Evolutionary conservation across 2,329 filamentous ascomycete species (phyloP).

Genomic region (Penicillium olsonii): DNA sequence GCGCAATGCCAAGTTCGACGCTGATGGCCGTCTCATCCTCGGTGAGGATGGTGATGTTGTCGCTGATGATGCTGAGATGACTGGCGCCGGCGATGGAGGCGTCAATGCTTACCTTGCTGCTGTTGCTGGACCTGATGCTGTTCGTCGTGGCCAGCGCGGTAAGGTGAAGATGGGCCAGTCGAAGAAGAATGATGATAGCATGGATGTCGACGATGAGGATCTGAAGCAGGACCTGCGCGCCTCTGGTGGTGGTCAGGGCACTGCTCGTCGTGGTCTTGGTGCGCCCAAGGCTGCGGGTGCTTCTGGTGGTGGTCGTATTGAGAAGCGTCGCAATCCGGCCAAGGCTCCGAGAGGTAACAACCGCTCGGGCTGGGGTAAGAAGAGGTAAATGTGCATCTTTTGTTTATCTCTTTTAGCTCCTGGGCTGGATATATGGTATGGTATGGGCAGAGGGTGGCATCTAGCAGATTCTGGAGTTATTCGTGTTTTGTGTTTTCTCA

Average conservation of each 20-base stretch:
- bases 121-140: conserved; percentile 60
- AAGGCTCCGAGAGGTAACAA: conserved; percentile 11
- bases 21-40: conserved; percentile 49
- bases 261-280: conserved; percentile 26
- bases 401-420: background rate
- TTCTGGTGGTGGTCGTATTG: conserved; percentile 25
- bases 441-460: conserved; percentile 6
- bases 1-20: conserved; percentile 44
- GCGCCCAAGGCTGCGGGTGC: conserved; percentile 28
- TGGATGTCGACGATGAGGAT: conserved; percentile 47
- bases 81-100: conserved; percentile 30
- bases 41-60: conserved; percentile 32
- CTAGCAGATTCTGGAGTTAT: conserved; percentile 13
- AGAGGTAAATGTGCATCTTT: conserved; percentile 6
- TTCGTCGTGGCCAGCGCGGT: conserved; percentile 59
- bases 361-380: conserved; percentile 13
- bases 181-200: conserved; percentile 37
- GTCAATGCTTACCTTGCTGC: conserved; percentile 65
- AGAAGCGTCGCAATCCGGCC: conserved; percentile 28
- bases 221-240: conserved; percentile 22
- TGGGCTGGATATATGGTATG: background rate
- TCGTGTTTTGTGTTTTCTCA: background rate
- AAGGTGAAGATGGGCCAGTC: conserved; percentile 61
- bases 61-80: conserved; percentile 39
- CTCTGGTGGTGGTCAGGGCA: conserved; percentile 16